phyloP scores from a whole-genome alignment of 2,329 filamentous ascomycete genomes.

The Hortaea sp. region DNA sequence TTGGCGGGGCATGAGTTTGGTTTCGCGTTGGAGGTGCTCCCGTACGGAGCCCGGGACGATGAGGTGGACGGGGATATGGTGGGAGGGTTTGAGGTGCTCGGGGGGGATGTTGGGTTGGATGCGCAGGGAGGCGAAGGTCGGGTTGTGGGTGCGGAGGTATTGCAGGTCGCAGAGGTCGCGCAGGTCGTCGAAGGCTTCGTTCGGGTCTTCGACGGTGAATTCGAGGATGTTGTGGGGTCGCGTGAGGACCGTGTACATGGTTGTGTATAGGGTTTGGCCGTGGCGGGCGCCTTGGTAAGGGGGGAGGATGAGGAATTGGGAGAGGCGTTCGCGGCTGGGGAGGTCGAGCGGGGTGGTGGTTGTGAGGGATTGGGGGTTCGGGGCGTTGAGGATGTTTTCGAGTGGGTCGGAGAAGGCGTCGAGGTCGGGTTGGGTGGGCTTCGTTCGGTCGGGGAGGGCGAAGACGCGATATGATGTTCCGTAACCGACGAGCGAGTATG shows the following conservation, averaged over 20 bases:
- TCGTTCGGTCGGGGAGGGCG: conserved; percentile 23
- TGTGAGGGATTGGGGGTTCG: conserved; percentile 5
- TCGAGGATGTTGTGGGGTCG: conserved; percentile 59
- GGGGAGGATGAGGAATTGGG: conserved; percentile 85
- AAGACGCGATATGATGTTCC: conserved; percentile 82
- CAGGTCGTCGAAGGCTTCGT: conserved; percentile 71
- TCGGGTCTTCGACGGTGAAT: conserved; percentile 90
- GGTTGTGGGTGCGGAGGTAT: conserved; percentile 45
- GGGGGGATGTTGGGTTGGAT: conserved; percentile 47
- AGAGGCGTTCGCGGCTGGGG: conserved; percentile 72
- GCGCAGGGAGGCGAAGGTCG: conserved; percentile 22
- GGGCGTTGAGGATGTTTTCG: conserved; percentile 21
- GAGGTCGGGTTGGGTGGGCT: conserved; percentile 13
- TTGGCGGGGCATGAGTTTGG: conserved; percentile 68
- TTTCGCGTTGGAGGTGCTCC: conserved; percentile 46
- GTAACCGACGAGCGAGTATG: conserved; percentile 82
- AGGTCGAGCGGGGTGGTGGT: conserved; percentile 45
- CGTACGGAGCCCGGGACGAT: conserved; percentile 47
- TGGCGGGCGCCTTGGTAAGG: conserved; percentile 75
- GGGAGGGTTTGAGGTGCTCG: conserved; percentile 37
- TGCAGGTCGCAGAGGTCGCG: conserved; percentile 64
- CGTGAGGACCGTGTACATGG: conserved; percentile 64
- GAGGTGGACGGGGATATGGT: conserved; percentile 44
- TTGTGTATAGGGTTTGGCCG: conserved; percentile 69
- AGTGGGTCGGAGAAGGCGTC: conserved; percentile 12